phyloP scores from a whole-genome alignment of 345 rosid species.

The Geranium brycei region DNA sequence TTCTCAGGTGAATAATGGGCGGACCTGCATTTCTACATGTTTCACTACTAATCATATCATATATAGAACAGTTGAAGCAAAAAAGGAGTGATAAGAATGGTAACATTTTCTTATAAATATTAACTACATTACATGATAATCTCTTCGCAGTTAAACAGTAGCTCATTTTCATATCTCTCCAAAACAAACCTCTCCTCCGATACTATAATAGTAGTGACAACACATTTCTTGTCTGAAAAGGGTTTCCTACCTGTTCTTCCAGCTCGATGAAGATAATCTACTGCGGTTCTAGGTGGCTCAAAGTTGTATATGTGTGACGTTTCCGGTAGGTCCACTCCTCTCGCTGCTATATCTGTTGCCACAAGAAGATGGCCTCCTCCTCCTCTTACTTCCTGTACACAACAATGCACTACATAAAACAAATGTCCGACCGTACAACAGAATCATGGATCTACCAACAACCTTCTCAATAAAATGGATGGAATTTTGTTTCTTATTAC shows the following conservation, averaged over 20 bases:
- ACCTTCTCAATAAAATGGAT: too few species aligned
- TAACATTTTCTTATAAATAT: too few species aligned
- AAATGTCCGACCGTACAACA: too few species aligned
- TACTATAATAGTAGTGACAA: constrained; percentile 50
- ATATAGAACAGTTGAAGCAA: too few species aligned
- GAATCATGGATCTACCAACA: too few species aligned
- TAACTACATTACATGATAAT: constrained; percentile 2
- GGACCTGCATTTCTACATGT: too few species aligned
- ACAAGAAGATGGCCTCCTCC: constrained; percentile 76
- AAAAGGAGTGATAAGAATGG: too few species aligned
- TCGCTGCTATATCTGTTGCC: constrained; percentile 83
- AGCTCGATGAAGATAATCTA: constrained; percentile 80
- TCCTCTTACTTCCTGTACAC: constrained; percentile 54
- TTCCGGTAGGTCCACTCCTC: constrained; percentile 84
- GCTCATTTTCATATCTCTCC: constrained; percentile 78
- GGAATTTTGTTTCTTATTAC: too few species aligned
- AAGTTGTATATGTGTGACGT: constrained; percentile 89
- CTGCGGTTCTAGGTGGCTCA: constrained; percentile 66
- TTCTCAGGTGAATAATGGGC: too few species aligned
- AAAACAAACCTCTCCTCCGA: constrained; percentile 75
- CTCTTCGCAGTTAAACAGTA: constrained; percentile 64
- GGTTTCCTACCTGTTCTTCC: constrained; percentile 93
- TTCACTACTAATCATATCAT: too few species aligned
- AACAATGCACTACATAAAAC: not conserved
- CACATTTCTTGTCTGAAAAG: constrained; percentile 63